A percentile compares a stretch with the other conserved stretches of the same genome.
phyloP scores from a whole-genome alignment of 164 flowering plant genomes.

The Vitis rupestris region DNA sequence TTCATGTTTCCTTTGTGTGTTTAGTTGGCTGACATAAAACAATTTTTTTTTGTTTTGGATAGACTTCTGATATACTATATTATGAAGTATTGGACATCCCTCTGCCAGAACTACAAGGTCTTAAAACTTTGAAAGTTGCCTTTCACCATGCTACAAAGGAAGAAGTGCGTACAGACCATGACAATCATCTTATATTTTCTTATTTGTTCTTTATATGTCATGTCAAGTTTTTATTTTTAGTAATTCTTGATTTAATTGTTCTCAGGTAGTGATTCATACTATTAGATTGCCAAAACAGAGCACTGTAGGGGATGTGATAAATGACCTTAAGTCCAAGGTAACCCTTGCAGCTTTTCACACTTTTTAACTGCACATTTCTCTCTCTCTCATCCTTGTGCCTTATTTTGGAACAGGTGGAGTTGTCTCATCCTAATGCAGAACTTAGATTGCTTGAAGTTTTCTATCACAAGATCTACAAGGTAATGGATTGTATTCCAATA shows the following conservation, averaged over 20 bases:
- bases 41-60: constrained; percentile 4
- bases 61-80: constrained; percentile 77
- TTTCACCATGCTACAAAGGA: constrained; percentile 42
- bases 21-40: not conserved
- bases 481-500: not conserved
- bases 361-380: too few relatives aligned
- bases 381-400: not conserved
- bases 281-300: constrained; percentile 44
- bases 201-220: too few relatives aligned
- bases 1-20: not conserved
- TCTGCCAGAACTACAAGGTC: constrained; percentile 65
- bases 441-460: constrained; percentile 44
- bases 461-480: constrained; percentile 49
- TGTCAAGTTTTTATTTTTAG: not conserved
- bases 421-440: constrained; percentile 38
- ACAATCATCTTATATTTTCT: too few relatives aligned
- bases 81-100: constrained; percentile 87
- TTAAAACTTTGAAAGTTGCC: constrained; percentile 34
- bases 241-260: constrained; percentile 12
- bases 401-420: constrained; percentile 33
- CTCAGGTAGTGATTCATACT: constrained; percentile 38
- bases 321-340: constrained; percentile 42
- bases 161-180: constrained; percentile 23
- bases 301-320: constrained; percentile 41
- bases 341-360: not conserved